These are phyloP conservation scores for Trichoderma polysporum DNA, from an alignment of 2,329 filamentous ascomycete species.

Conservation along the genomic window DNA sequence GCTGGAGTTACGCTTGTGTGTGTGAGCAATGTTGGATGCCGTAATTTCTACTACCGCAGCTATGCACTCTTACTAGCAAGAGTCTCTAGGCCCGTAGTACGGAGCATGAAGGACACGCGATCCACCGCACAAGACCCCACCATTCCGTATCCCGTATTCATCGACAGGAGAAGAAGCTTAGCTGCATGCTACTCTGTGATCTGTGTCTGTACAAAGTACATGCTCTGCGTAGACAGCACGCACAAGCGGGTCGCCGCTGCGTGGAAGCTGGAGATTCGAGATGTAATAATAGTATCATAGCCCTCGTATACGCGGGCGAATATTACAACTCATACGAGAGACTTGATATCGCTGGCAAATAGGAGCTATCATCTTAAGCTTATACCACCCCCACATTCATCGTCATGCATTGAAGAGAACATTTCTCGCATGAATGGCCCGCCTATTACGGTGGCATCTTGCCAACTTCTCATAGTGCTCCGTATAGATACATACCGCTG, in stretches of 20 bases:
- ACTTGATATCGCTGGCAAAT: not conserved
- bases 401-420: not conserved
- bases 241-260: not conserved
- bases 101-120: not conserved
- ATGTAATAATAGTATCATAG: constrained; percentile 9
- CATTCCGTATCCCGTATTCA: constrained; percentile 4
- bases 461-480: not conserved
- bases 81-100: not conserved
- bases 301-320: not conserved
- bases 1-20: not conserved
- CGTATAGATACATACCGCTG: not conserved
- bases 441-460: not conserved
- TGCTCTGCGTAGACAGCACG: not conserved
- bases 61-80: not conserved
- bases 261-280: not conserved
- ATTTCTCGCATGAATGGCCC: not conserved
- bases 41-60: not conserved
- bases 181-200: not conserved
- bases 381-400: not conserved
- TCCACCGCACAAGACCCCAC: not conserved
- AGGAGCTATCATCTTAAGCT: not conserved
- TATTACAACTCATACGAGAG: not conserved
- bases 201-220: not conserved
- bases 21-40: not conserved
- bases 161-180: not conserved